Percentiles rank a stretch among this genome's conserved stretches.
Evolutionary conservation across 345 rosid genomes (phyloP).

Genomic region (Lepidium africanum): DNA sequence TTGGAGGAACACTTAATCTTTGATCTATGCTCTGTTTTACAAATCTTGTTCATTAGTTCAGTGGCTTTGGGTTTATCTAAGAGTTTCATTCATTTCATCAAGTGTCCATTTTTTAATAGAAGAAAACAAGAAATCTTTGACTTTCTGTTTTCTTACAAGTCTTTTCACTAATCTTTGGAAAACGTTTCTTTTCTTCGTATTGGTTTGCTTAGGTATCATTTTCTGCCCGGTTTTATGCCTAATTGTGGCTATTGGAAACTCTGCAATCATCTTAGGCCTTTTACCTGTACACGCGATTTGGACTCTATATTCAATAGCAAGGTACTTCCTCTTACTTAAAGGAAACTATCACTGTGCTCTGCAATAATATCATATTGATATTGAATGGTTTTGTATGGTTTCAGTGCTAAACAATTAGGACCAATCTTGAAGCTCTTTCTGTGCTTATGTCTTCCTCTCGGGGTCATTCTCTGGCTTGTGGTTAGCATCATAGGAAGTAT

Average conservation of each 20-base stretch:
- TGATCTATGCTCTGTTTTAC: background rate
- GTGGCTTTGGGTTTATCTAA: background rate
- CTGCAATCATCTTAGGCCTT: constrained; percentile 60
- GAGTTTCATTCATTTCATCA: background rate
- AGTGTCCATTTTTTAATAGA: background rate
- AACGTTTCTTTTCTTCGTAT: background rate
- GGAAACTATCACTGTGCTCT: background rate
- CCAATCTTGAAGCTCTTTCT: constrained; percentile 72
- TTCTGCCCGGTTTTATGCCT: constrained; percentile 70
- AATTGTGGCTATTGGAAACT: constrained; percentile 60
- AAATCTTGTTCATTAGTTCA: background rate
- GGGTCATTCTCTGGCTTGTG: constrained; percentile 48
- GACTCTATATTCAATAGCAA: constrained; percentile 63
- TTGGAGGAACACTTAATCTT: background rate
- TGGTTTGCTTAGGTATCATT: constrained; percentile 46
- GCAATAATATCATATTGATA: background rate
- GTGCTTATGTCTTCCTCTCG: constrained; percentile 51
- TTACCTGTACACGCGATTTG: constrained; percentile 52
- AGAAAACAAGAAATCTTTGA: background rate
- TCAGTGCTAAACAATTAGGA: constrained; percentile 72
- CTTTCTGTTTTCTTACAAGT: background rate
- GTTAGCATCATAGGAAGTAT: constrained; percentile 59
- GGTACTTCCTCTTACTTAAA: constrained; percentile 36
- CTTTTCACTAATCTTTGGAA: background rate
- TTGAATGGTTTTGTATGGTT: constrained; percentile 7